Percentiles rank a stretch among this genome's conserved stretches.
phyloP scores from a whole-genome alignment of 2,329 filamentous ascomycete genomes.

The Myriangium duriaei region DNA sequence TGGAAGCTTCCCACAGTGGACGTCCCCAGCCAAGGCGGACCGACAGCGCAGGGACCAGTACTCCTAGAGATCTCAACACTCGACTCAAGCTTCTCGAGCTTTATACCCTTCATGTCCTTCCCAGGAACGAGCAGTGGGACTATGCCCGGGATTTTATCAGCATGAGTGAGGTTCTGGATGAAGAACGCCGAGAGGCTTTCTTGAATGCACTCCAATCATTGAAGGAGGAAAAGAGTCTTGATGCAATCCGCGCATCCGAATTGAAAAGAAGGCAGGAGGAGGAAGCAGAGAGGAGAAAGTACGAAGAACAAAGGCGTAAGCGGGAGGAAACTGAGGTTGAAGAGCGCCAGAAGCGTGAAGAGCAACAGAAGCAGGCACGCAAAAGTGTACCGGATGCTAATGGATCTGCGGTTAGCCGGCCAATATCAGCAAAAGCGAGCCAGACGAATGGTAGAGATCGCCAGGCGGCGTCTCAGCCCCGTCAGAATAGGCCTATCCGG shows the following conservation, averaged over 20 bases:
- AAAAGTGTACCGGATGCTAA: neutral
- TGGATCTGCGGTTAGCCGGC: neutral
- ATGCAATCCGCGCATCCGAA: conserved; percentile 52
- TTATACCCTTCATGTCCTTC: conserved; percentile 89
- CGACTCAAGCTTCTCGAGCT: conserved; percentile 87
- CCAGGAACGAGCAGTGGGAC: conserved; percentile 89
- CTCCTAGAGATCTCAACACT: conserved; percentile 70
- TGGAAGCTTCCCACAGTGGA: conserved; percentile 34
- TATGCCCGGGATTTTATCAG: conserved; percentile 86
- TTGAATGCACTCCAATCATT: conserved; percentile 72
- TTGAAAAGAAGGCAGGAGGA: conserved; percentile 48
- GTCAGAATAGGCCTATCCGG: conserved; percentile 7
- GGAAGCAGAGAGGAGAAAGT: conserved; percentile 32
- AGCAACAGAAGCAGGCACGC: conserved; percentile 15
- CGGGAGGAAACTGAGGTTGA: conserved; percentile 26
- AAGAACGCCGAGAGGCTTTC: conserved; percentile 82
- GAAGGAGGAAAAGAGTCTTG: conserved; percentile 68
- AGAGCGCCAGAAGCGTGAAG: conserved; percentile 26
- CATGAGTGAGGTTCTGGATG: conserved; percentile 76
- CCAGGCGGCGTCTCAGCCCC: conserved; percentile 2
- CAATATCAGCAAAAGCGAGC: neutral
- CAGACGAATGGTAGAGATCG: conserved; percentile 1
- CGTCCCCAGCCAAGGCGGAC: conserved; percentile 14
- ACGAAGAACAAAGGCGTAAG: conserved; percentile 24
- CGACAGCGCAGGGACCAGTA: conserved; percentile 44